Base-by-base conservation (phyloP, 2,329 filamentous ascomycete genomes). In the Xylaria multiplex region DNA sequence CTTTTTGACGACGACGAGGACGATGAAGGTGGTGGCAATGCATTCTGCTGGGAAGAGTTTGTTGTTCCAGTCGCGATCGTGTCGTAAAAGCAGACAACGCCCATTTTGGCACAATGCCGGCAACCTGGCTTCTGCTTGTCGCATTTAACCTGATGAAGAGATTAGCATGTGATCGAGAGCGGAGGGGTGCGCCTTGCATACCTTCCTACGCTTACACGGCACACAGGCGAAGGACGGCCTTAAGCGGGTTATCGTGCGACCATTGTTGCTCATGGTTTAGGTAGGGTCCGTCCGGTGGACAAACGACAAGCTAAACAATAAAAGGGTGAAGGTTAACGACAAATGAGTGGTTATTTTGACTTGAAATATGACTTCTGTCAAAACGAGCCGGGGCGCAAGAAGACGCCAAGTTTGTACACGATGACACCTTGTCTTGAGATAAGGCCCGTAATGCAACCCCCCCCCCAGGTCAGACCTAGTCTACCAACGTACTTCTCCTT, bases 71-170 rank as follows among this genome's bases (percentile, higher is more conserved):
- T 53, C 32, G 58, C 48, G 45, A 53, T 60, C 13, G 58, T 60
- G 48, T 52, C 58, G 58, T 60, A 60, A 42, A 60, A 60, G 58
- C 58, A 60, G 58, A 60, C 58, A 19, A 60, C 58, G 45, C 53
- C 45, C 45, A 27, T 53, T 53, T 60, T 60, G 48, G 48, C 58
- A 43, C 58, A 60, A 40, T 52, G 58, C 48, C 24, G 58, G 37
- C 58, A 60, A 30, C 58, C 58, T 60, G 58, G 58, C 32, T 60
- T 60, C 45, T 43, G 58, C 58, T 60, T 60, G 58, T 60, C 58
- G 37, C 48, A 60, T 60, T 60, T 60, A 9, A 60, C 58, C 58
- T 60, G 58, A 52, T 53, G 58, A 50, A 22, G 24, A 30, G 32
- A 53, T 60, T 16, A 60, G 58, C 48, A 60, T 53, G 48, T 32